A percentile compares a stretch with the other conserved stretches of the same genome.
phyloP scores from a whole-genome alignment of 2,329 filamentous ascomycete genomes.

The Cordyceps militaris region DNA sequence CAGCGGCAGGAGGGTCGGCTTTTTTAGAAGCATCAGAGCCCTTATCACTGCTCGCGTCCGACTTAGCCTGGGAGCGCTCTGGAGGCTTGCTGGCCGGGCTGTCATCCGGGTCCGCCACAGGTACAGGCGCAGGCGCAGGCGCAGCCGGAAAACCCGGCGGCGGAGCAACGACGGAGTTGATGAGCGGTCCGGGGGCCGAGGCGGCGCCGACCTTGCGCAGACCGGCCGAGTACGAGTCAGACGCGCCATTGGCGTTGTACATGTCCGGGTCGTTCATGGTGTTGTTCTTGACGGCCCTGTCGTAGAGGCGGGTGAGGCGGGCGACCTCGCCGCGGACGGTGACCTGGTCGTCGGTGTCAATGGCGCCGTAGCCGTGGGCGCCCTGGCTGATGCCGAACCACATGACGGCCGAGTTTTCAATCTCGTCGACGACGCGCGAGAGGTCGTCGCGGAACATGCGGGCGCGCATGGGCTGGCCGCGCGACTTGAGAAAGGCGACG shows the following conservation, averaged over 20 bases:
- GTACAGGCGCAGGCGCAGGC: background rate
- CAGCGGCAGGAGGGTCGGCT: background rate
- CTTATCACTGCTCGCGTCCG: conserved; percentile 2
- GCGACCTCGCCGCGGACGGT: conserved; percentile 20
- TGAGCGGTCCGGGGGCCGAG: background rate
- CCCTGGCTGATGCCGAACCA: conserved; percentile 18
- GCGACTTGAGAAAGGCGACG: conserved; percentile 18
- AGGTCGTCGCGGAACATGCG: conserved; percentile 20
- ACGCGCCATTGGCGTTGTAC: conserved; percentile 15
- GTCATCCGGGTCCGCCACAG: conserved; percentile 5
- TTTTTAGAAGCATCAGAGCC: background rate
- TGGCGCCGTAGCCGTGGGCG: conserved; percentile 18
- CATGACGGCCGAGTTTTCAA: conserved; percentile 20
- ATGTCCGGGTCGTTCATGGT: conserved; percentile 19
- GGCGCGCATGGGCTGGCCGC: conserved; percentile 18
- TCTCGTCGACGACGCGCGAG: conserved; percentile 19
- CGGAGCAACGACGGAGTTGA: background rate
- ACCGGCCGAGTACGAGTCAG: conserved; percentile 15
- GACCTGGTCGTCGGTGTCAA: conserved; percentile 19
- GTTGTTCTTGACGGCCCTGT: conserved; percentile 19
- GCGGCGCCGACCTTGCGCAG: conserved; percentile 13
- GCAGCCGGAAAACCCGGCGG: conserved; percentile 1
- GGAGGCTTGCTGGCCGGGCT: conserved; percentile 15
- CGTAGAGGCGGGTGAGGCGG: conserved; percentile 18
- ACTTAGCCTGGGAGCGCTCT: conserved; percentile 9